A percentile compares a stretch with the other conserved stretches of the same genome.
Evolutionary conservation across 768 basidiomycete genomes (phyloP).

Genomic region (Omphalotus guepiniiformis): DNA sequence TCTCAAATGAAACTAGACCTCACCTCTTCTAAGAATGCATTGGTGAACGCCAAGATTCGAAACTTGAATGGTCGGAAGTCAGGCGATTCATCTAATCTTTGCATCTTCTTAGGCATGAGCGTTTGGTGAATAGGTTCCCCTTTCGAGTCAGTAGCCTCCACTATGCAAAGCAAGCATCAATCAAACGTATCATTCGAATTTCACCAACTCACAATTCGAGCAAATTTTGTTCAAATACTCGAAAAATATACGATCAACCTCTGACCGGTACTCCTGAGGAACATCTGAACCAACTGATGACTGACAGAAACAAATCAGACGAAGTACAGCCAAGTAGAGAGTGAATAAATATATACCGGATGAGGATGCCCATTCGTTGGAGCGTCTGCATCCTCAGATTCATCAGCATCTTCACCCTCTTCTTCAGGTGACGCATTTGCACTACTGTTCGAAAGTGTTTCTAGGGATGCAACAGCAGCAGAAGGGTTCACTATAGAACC

Average conservation of each 20-base stretch:
- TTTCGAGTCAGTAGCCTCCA: slow-evolving; percentile 90
- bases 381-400: slow-evolving; percentile 9
- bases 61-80: slow-evolving; percentile 99
- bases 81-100: slow-evolving; percentile 89
- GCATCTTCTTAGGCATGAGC: slow-evolving; percentile 99
- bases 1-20: too few species aligned
- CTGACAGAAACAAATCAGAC: background rate
- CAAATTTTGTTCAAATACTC: slow-evolving; percentile 85
- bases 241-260: slow-evolving; percentile 89
- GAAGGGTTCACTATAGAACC: background rate
- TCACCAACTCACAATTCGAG: slow-evolving; percentile 71
- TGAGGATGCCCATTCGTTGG: background rate
- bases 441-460: slow-evolving; percentile 9
- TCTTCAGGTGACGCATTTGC: slow-evolving; percentile 36
- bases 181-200: slow-evolving; percentile 2
- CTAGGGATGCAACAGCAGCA: slow-evolving; percentile 4
- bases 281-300: slow-evolving; percentile 43
- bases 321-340: background rate
- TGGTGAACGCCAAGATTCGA: slow-evolving; percentile 96
- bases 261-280: slow-evolving; percentile 72
- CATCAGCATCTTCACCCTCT: slow-evolving; percentile 46
- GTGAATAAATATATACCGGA: slow-evolving; percentile 1
- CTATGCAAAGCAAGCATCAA: slow-evolving; percentile 37
- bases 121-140: slow-evolving; percentile 98
- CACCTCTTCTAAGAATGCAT: slow-evolving; percentile 91